Conservation (phyloP, 352 stramenopile species). For the Globisporangium abappressorium region DNA sequence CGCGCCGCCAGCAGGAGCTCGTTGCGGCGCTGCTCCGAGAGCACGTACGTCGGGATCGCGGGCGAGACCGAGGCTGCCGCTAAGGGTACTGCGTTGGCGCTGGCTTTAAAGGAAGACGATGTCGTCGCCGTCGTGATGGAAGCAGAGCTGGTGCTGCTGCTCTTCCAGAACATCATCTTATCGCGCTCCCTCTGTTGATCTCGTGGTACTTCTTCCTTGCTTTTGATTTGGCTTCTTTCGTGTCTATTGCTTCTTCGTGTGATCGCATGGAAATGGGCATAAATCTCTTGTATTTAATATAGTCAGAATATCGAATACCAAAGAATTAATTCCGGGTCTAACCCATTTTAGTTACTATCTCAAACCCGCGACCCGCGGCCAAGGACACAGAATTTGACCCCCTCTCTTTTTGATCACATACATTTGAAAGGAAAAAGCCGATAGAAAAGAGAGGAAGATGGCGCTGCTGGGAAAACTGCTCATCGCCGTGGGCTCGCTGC, state of each 20-base stretch:
- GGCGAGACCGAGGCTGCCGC: not conserved
- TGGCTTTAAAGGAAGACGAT: slow-evolving; percentile 8
- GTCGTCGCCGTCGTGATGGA: slow-evolving; percentile 6
- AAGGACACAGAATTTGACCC: no score
- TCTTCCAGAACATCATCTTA: slow-evolving; percentile 46
- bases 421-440: not conserved
- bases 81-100: not conserved
- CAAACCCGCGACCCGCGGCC: no score
- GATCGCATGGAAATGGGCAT: no score
- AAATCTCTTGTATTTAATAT: no score
- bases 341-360: no score
- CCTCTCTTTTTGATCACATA: not conserved
- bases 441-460: slow-evolving; percentile 25
- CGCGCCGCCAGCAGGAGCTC: slow-evolving; percentile 74
- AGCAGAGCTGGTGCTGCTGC: slow-evolving; percentile 15
- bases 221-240: not conserved
- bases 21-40: slow-evolving; percentile 68
- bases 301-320: no score
- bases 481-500: slow-evolving; percentile 56
- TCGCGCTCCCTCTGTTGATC: not conserved
- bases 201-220: not conserved
- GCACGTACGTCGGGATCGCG: slow-evolving; percentile 30
- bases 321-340: no score
- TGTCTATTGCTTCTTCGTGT: no score
- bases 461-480: slow-evolving; percentile 65